Conservation (phyloP, 2,329 filamentous ascomycete species). For the Hypocreales sp. region DNA sequence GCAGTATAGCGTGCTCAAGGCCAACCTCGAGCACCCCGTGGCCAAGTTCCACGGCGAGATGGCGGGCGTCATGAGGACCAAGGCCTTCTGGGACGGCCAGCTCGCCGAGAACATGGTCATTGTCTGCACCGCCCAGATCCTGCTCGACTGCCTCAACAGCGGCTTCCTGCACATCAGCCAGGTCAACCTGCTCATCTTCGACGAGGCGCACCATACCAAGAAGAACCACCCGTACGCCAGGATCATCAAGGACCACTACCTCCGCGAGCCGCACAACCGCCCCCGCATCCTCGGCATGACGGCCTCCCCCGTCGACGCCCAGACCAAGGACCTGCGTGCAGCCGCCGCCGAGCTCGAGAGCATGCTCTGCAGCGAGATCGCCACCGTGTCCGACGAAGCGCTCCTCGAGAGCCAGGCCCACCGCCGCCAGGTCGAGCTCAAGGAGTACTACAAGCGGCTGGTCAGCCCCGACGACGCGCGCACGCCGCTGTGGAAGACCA, state of each 20-base stretch:
- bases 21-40: constrained; percentile 65
- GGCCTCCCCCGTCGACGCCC: constrained; percentile 81
- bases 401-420: constrained; percentile 9
- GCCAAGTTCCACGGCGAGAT: constrained; percentile 62
- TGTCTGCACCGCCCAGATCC: constrained; percentile 82
- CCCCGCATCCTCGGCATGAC: constrained; percentile 94
- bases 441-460: constrained; percentile 27
- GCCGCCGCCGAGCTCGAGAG: constrained; percentile 61
- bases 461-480: constrained; percentile 28
- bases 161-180: constrained; percentile 66
- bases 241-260: constrained; percentile 81
- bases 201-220: constrained; percentile 93
- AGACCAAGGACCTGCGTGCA: constrained; percentile 47
- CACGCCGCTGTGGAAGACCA: constrained; percentile 46
- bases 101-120: constrained; percentile 60
- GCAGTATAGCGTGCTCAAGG: constrained; percentile 66
- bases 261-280: constrained; percentile 29
- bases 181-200: constrained; percentile 85
- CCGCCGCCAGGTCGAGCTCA: constrained; percentile 33
- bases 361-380: constrained; percentile 68
- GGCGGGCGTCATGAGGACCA: constrained; percentile 22
- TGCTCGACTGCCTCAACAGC: constrained; percentile 62
- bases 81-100: constrained; percentile 34
- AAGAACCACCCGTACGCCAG: constrained; percentile 81
- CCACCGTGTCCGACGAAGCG: constrained; percentile 42